A percentile compares a stretch with the other conserved stretches of the same genome.
phyloP scores from a whole-genome alignment of 768 basidiomycete genomes.

The Pleurotus ostreatus region DNA sequence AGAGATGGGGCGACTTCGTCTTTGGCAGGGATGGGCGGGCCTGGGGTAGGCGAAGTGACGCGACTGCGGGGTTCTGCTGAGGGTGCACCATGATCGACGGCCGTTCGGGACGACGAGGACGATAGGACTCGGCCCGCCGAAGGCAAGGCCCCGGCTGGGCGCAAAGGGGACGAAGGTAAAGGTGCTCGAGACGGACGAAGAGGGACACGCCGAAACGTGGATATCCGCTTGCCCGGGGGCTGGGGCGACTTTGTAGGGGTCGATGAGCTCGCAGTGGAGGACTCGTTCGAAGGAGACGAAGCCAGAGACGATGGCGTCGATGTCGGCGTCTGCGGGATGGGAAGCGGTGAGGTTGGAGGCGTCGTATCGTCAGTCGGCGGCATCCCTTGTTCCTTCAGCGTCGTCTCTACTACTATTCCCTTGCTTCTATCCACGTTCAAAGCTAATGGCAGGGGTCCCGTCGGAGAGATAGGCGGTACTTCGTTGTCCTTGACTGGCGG shows the following conservation, averaged over 20 bases:
- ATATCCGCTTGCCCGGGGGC: neutral
- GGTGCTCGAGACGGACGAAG: slow-evolving; percentile 29
- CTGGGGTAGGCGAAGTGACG: neutral
- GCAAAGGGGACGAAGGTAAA: slow-evolving; percentile 28
- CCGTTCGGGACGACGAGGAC: neutral
- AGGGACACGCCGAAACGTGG: slow-evolving; percentile 37
- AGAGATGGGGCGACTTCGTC: neutral
- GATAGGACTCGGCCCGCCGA: slow-evolving; percentile 20
- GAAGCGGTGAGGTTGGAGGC: neutral
- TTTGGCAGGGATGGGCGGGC: slow-evolving; percentile 5
- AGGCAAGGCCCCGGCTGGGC: slow-evolving; percentile 15
- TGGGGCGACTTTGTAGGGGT: slow-evolving; percentile 3
- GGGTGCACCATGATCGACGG: too few relatives aligned
- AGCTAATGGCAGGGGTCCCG: too few relatives aligned
- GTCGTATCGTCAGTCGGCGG: too few relatives aligned
- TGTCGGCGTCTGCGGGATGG: slow-evolving; percentile 16
- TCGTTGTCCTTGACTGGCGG: neutral
- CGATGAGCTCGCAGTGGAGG: slow-evolving; percentile 15
- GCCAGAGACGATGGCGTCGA: slow-evolving; percentile 26
- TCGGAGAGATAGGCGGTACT: too few relatives aligned
- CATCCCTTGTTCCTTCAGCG: too few relatives aligned
- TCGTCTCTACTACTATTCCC: too few relatives aligned
- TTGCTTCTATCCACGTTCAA: too few relatives aligned
- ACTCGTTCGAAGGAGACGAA: slow-evolving; percentile 1
- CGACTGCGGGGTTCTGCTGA: neutral